Evolutionary conservation across 257 asterid species (phyloP), one percentile per base, ranked within the genome.

Genomic region (Primulina huaijiensis): DNA sequence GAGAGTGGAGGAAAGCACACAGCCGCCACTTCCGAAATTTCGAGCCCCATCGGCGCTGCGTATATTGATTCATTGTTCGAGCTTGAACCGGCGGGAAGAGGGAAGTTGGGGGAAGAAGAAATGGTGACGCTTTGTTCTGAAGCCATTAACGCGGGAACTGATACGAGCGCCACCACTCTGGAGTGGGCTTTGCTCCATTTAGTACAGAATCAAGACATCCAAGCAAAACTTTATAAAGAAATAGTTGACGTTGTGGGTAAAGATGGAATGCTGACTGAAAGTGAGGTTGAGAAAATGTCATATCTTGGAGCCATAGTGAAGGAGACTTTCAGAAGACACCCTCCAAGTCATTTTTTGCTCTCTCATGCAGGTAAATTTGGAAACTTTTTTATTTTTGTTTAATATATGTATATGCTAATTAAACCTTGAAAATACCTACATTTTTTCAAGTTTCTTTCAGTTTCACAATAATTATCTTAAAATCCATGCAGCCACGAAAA

Each of bases 11-110:
- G 86, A 40, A 61, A 76, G 14, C 61, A 66, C 10, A 64, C 60
- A 23, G 60, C 72, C 20, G 53, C 67, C 4, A 67, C 62, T 35
- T 21, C 82, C 0, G 90, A 88, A 64, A 93, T 93, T 97, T 94
- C 94, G 53, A 93, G 98, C 78, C 94, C 96, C 0, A 68, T 86
- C 8, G 98, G 98, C 8, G 96, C 99, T 1, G 97, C 99, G 1
- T 93, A 93, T 55, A 80, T 93, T 0, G 99, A 93, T 74, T 93
- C 99, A 19, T 33, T 93, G 72, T 87, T 93, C 67, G 68, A 57
- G 31, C 84, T 93, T 2, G 86, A 90, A 9, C 85, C 84, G 0
- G 79, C 92, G 1, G 92, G 90, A 2, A 78, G 88, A 1, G 92
- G 88, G 6, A 83, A 73, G 81, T 87, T 93, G 0, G 81, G 82